phyloP scores from a whole-genome alignment of 2,329 filamentous ascomycete genomes.

The Anthostomella pinea region DNA sequence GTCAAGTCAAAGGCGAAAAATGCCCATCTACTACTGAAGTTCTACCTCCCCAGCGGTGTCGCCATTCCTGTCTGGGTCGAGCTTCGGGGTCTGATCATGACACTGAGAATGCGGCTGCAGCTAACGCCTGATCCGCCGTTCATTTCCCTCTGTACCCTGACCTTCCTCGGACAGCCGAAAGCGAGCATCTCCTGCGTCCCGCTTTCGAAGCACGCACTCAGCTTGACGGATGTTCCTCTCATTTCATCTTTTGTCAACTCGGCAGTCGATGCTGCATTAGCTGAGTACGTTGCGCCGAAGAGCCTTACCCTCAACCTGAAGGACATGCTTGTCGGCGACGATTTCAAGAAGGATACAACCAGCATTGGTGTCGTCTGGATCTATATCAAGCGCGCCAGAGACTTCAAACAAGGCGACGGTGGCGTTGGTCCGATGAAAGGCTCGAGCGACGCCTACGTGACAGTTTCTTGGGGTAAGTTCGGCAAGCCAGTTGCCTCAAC shows the following conservation, averaged over 20 bases:
- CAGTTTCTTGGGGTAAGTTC: conserved; percentile 75
- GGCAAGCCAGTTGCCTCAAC: conserved; percentile 67
- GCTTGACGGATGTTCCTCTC: conserved; percentile 72
- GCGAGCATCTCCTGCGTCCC: conserved; percentile 69
- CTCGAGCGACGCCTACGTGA: conserved; percentile 68
- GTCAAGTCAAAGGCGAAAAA: conserved; percentile 65
- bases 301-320: conserved; percentile 71
- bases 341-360: conserved; percentile 73
- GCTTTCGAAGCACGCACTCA: conserved; percentile 64
- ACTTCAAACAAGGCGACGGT: conserved; percentile 69
- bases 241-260: conserved; percentile 75
- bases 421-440: conserved; percentile 60
- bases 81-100: conserved; percentile 68
- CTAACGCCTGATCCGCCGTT: conserved; percentile 75
- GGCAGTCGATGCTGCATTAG: conserved; percentile 69
- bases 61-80: conserved; percentile 70
- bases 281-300: conserved; percentile 74
- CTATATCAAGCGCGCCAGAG: conserved; percentile 63
- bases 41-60: conserved; percentile 60
- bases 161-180: conserved; percentile 72
- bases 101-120: conserved; percentile 66
- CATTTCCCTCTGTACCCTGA: conserved; percentile 70
- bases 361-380: conserved; percentile 64
- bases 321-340: conserved; percentile 73
- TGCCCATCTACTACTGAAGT: conserved; percentile 69